Evolutionary conservation across 768 basidiomycete species (phyloP).

Genomic region (Auricularia sp.): DNA sequence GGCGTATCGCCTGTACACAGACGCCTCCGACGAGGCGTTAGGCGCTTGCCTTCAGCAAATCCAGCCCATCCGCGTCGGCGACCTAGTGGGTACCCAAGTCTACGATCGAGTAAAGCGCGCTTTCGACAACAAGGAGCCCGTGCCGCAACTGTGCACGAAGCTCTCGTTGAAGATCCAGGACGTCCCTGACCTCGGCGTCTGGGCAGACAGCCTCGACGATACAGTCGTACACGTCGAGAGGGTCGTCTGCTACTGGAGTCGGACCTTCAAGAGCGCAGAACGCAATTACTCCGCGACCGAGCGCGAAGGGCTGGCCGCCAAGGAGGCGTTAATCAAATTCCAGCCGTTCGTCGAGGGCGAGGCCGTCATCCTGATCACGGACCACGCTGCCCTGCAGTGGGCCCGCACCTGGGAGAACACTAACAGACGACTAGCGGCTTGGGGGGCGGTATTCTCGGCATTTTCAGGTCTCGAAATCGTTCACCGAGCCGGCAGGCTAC

Average conservation of each 20-base stretch:
- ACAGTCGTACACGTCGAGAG: slow-evolving; percentile 24
- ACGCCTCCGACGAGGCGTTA: too few species aligned
- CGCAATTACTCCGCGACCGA: too few species aligned
- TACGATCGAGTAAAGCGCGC: slow-evolving; percentile 14
- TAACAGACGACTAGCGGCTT: too few species aligned
- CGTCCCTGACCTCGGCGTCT: slow-evolving; percentile 1
- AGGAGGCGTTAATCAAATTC: too few species aligned
- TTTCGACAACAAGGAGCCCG: slow-evolving; percentile 2
- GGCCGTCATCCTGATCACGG: too few species aligned
- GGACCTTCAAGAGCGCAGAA: slow-evolving; percentile 15
- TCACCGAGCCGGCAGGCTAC: slow-evolving; percentile 29
- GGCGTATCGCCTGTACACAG: slow-evolving; percentile 19
- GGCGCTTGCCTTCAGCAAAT: too few species aligned
- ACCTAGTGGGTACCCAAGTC: slow-evolving; percentile 16
- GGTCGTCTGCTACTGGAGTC: slow-evolving; percentile 26
- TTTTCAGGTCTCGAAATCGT: slow-evolving; percentile 12
- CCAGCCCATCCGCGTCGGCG: slow-evolving; percentile 16
- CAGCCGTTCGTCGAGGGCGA: too few species aligned
- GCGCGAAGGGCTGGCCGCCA: too few species aligned
- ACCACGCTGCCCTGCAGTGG: too few species aligned
- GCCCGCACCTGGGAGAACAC: too few species aligned
- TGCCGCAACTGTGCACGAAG: background rate
- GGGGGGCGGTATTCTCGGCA: too few species aligned
- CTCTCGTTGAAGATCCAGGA: slow-evolving; percentile 8
- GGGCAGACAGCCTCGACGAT: slow-evolving; percentile 19